Percentiles rank a stretch among this genome's conserved stretches.
Conservation (phyloP, 768 basidiomycete species). For the Lyophyllum semitale region DNA sequence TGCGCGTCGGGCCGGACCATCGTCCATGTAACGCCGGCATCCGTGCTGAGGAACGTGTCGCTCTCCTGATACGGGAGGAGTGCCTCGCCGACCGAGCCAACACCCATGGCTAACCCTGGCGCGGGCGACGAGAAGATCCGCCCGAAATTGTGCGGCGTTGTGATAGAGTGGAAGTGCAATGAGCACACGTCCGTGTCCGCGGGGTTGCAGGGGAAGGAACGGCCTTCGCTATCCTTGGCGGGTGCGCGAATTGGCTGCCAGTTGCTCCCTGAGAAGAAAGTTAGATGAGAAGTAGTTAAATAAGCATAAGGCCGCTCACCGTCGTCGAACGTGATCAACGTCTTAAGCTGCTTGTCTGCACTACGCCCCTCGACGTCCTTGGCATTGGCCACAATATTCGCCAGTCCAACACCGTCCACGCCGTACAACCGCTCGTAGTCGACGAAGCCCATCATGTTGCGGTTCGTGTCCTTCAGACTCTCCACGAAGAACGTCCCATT, state of each 20-base stretch:
- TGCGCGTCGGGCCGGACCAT: slow-evolving; percentile 78
- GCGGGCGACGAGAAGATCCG: slow-evolving; percentile 94
- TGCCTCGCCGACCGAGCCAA: slow-evolving; percentile 78
- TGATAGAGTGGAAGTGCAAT: slow-evolving; percentile 92
- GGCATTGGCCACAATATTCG: slow-evolving; percentile 84
- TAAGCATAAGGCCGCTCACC: slow-evolving; percentile 18
- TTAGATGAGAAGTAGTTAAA: neutral
- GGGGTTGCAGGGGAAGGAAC: slow-evolving; percentile 63
- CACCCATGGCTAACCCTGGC: slow-evolving; percentile 95
- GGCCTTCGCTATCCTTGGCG: slow-evolving; percentile 56
- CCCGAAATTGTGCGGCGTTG: slow-evolving; percentile 89
- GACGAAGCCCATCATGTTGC: slow-evolving; percentile 86
- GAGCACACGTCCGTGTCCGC: slow-evolving; percentile 65
- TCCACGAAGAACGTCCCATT: slow-evolving; percentile 96
- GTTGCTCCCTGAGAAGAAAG: slow-evolving; percentile 51
- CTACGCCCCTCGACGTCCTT: slow-evolving; percentile 77
- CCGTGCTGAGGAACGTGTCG: slow-evolving; percentile 91
- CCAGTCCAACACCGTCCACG: slow-evolving; percentile 87
- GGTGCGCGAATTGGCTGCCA: slow-evolving; percentile 74
- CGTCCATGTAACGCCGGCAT: slow-evolving; percentile 85
- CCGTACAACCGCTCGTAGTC: slow-evolving; percentile 91
- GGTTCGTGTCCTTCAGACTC: slow-evolving; percentile 88
- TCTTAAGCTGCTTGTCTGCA: slow-evolving; percentile 72
- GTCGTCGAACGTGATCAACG: slow-evolving; percentile 89
- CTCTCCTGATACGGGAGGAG: slow-evolving; percentile 79